Conservation (phyloP, 768 basidiomycete genomes). For the Psilocybe subaeruginosa region DNA sequence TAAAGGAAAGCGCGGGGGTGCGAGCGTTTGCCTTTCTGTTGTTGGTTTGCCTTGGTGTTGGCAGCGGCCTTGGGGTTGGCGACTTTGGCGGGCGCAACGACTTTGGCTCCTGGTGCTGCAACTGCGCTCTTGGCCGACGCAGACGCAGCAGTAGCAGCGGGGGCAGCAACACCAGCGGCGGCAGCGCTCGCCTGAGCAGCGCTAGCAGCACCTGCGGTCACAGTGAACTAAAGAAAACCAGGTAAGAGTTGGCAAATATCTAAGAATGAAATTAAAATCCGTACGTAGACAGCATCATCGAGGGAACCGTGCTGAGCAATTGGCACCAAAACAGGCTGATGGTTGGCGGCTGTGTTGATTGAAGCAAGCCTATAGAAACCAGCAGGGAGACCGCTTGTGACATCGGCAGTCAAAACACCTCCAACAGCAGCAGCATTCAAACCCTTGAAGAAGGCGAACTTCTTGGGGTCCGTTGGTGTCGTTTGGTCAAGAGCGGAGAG, state of each 20-base stretch:
- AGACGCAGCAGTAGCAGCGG: slow-evolving; percentile 10
- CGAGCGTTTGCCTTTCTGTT: slow-evolving; percentile 13
- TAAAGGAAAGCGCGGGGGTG: slow-evolving; percentile 16
- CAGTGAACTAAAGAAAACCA: slow-evolving; percentile 15
- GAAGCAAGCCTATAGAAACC: slow-evolving; percentile 63
- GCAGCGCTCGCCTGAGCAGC: slow-evolving; percentile 12
- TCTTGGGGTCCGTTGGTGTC: slow-evolving; percentile 47
- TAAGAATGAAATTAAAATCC: slow-evolving; percentile 20
- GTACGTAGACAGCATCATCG: slow-evolving; percentile 61
- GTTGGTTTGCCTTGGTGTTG: slow-evolving; percentile 7
- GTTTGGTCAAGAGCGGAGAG: slow-evolving; percentile 49
- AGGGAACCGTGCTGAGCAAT: slow-evolving; percentile 62
- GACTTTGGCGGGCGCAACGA: slow-evolving; percentile 7
- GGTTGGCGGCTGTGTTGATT: slow-evolving; percentile 61
- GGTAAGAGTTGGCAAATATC: neutral
- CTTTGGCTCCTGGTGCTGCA: slow-evolving; percentile 7
- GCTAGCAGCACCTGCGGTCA: slow-evolving; percentile 14
- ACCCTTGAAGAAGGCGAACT: slow-evolving; percentile 63
- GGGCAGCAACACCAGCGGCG: slow-evolving; percentile 11
- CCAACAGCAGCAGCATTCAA: slow-evolving; percentile 46
- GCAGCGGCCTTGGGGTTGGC: slow-evolving; percentile 4
- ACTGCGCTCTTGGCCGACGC: slow-evolving; percentile 11
- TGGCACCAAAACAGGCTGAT: slow-evolving; percentile 60
- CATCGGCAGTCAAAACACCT: slow-evolving; percentile 54
- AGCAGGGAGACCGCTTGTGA: slow-evolving; percentile 57